Evolutionary conservation across 129 eudicot species (phyloP).

Genomic region (Lactuca saligna): DNA sequence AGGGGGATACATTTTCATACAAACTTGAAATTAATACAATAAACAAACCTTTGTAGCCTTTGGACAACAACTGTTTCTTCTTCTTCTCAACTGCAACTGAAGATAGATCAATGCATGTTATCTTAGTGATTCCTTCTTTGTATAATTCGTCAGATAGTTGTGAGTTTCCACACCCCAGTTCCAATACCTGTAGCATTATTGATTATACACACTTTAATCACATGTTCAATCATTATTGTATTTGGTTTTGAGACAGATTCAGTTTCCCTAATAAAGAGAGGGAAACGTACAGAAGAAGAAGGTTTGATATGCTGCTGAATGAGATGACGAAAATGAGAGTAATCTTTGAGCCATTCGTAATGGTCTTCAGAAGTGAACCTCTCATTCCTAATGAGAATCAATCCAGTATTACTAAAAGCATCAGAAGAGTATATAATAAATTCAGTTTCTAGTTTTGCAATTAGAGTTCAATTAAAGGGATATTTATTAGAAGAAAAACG

Average conservation of each 20-base stretch:
- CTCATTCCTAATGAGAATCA: constrained; percentile 54
- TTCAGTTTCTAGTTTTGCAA: neutral
- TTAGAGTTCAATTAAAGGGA: neutral
- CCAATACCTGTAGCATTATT: constrained; percentile 62
- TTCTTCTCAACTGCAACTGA: constrained; percentile 79
- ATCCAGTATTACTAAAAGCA: neutral
- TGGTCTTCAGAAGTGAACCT: constrained; percentile 83
- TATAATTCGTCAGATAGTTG: constrained; percentile 84
- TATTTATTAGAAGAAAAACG: neutral
- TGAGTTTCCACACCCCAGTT: constrained; percentile 95
- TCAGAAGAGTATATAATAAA: neutral
- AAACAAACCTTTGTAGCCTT: constrained; percentile 68
- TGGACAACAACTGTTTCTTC: constrained; percentile 55
- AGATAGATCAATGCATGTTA: constrained; percentile 85
- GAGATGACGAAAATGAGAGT: constrained; percentile 89
- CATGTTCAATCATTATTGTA: neutral
- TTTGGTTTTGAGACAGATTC: no score
- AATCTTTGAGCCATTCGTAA: constrained; percentile 95
- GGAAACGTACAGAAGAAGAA: constrained; percentile 48
- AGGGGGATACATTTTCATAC: neutral
- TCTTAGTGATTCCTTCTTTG: constrained; percentile 64
- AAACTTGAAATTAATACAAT: constrained; percentile 5
- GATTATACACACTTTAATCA: neutral
- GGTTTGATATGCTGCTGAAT: constrained; percentile 56
- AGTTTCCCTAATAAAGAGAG: neutral